phyloP scores from a whole-genome alignment of 129 eudicot species.

The Flaveria linearis region DNA sequence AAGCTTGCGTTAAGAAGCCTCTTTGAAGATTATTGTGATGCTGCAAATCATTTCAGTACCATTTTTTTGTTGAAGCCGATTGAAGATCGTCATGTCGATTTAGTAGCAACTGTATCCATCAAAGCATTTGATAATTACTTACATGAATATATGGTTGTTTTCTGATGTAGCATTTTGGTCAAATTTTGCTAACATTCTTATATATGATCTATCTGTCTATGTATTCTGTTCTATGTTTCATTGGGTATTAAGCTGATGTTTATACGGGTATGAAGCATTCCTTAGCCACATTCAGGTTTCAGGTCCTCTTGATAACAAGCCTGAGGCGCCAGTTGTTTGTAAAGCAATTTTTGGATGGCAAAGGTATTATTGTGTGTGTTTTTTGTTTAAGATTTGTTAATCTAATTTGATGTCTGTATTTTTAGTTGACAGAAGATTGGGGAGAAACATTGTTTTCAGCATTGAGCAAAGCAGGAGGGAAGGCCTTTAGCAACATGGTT shows the following conservation, averaged over 20 bases:
- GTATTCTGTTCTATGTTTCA: not conserved
- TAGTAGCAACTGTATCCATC: conserved; percentile 89
- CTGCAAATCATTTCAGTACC: conserved; percentile 75
- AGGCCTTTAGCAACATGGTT: too few species aligned
- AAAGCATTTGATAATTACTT: conserved; percentile 8
- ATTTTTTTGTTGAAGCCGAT: conserved; percentile 87
- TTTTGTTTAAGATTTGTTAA: too few species aligned
- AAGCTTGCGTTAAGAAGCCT: conserved; percentile 78
- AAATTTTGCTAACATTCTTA: not conserved
- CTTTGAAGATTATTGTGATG: conserved; percentile 88
- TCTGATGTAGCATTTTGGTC: not conserved
- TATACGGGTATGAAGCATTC: conserved; percentile 22
- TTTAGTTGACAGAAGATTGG: too few species aligned
- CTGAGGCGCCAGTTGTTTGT: conserved; percentile 60
- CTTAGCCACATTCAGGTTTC: conserved; percentile 70
- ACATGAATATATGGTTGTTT: not conserved
- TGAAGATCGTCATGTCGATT: conserved; percentile 89
- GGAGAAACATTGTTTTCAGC: too few species aligned
- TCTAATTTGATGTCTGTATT: too few species aligned
- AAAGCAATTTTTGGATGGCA: conserved; percentile 94
- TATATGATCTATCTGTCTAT: not conserved
- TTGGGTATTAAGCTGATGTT: not conserved
- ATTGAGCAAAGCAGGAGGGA: too few species aligned
- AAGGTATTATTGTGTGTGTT: too few species aligned
- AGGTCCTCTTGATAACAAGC: conserved; percentile 88